Percentiles rank a stretch among this genome's conserved stretches.
Conservation (phyloP, 2,329 filamentous ascomycete species). For the Phaeophleospora eucalypticola region DNA sequence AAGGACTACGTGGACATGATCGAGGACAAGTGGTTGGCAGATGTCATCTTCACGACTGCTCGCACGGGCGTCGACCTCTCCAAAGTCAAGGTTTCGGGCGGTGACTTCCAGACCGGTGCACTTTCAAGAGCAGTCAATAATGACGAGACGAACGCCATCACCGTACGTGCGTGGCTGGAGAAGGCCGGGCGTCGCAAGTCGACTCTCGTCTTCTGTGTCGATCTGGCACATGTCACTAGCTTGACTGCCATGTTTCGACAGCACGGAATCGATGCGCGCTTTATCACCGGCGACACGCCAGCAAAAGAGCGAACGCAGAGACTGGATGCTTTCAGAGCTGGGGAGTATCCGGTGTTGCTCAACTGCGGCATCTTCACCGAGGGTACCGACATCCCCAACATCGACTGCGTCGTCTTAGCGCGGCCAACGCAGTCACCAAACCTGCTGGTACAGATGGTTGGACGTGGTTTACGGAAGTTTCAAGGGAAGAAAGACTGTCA, state of each 20-base stretch:
- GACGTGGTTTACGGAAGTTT: constrained; percentile 80
- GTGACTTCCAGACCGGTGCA: constrained; percentile 76
- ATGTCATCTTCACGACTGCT: constrained; percentile 93
- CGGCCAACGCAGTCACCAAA: constrained; percentile 91
- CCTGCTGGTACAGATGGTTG: constrained; percentile 95
- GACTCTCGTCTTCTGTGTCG: constrained; percentile 91
- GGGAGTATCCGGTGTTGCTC: constrained; percentile 78
- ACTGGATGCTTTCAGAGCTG: constrained; percentile 69
- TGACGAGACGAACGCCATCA: constrained; percentile 72
- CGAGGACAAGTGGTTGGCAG: constrained; percentile 82
- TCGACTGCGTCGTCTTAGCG: constrained; percentile 86
- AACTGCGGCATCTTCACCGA: constrained; percentile 98
- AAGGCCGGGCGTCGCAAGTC: constrained; percentile 69
- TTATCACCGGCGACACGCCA: constrained; percentile 78
- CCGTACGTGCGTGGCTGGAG: constrained; percentile 78
- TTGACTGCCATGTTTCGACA: constrained; percentile 72
- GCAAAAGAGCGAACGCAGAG: constrained; percentile 63
- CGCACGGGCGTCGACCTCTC: constrained; percentile 76
- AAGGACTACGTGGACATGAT: constrained; percentile 81
- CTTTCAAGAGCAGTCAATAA: constrained; percentile 83
- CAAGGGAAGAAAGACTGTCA: constrained; percentile 83
- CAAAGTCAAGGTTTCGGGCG: constrained; percentile 56
- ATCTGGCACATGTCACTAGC: constrained; percentile 72
- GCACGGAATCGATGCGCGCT: constrained; percentile 76
- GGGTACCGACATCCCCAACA: constrained; percentile 94